These are phyloP conservation scores for Gaeumannomyces tritici DNA, from an alignment of 2,329 filamentous ascomycete genomes.

Conservation along the genomic window DNA sequence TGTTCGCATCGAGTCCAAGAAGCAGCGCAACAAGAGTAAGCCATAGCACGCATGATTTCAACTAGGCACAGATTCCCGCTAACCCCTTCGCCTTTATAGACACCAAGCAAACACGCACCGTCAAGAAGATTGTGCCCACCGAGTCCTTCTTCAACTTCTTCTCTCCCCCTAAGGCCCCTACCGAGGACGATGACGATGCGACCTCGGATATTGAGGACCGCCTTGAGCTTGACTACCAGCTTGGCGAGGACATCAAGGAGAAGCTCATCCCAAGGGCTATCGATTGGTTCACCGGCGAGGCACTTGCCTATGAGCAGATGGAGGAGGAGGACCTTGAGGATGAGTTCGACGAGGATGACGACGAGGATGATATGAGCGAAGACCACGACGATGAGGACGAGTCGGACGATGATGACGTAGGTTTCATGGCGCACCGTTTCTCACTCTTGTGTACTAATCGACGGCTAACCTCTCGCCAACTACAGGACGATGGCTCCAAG, in stretches of 20 bases:
- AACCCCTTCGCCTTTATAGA: conserved; percentile 42
- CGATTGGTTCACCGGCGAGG: conserved; percentile 99
- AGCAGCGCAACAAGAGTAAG: conserved; percentile 98
- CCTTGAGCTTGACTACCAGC: conserved; percentile 95
- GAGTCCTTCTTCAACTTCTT: conserved; percentile 99
- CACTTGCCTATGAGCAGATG: conserved; percentile 90
- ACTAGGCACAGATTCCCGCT: conserved; percentile 8
- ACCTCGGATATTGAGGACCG: conserved; percentile 93
- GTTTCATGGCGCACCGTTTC: conserved; percentile 12
- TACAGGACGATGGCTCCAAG: conserved; percentile 77
- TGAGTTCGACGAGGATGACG: conserved; percentile 82
- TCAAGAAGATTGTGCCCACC: conserved; percentile 98
- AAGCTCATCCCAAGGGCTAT: conserved; percentile 97
- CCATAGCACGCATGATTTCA: not conserved
- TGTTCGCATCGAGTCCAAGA: conserved; percentile 94
- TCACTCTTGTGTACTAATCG: too few species aligned
- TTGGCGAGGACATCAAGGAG: conserved; percentile 99
- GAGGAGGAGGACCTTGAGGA: conserved; percentile 73
- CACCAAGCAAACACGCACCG: conserved; percentile 97
- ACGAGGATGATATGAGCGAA: conserved; percentile 79
- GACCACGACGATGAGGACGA: conserved; percentile 77
- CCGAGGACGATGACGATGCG: conserved; percentile 63
- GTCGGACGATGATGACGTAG: conserved; percentile 64
- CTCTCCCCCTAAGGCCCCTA: conserved; percentile 81
- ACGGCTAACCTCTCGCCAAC: conserved; percentile 6